Base-by-base conservation (phyloP, 2,329 filamentous ascomycete genomes). In the Pyricularia sp. region DNA sequence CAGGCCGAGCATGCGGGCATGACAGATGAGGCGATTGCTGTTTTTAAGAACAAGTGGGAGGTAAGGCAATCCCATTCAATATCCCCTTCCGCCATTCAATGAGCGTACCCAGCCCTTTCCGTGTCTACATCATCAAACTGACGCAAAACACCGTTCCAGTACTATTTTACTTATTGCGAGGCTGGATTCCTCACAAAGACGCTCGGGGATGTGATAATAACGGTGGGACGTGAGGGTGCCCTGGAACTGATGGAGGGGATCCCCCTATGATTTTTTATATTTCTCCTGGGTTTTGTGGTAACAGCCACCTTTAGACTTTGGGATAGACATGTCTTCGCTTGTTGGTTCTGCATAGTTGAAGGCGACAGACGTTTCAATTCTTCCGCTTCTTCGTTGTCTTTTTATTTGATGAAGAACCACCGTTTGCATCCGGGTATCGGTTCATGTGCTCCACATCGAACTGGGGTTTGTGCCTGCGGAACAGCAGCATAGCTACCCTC, bases 401-500 rank as follows among this genome's bases (percentile, higher is more conserved):
- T 68, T 81, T 80, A 73, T 68, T 79, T 75, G 31, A 73, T 74
- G 69, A 75, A 73, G 50, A 70, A 28, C 70, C 64, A 5, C 59
- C 31, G 3, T 17, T 28, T n/a, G 58, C n/a, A 72, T 80, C 73
- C 3, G 85, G 82, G 77, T 86, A 95, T 69, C 86, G 87, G 77
- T 88, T 89, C 69, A 89, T 82, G 77, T 93, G 88, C 76, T 97
- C 92, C 69, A 88, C 82, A 76, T 98, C 95, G 76, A 99, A 97
- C 0, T 85, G 91, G 23, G 89, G 84, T 80, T 97, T 98, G 77
- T 93, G 88, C 72, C 88, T 87, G 71, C 92, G 85, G 76, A 97
- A 98, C 61, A 99, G 81, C 69, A 94, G 81, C 93, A 99, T 98
- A 0, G 93, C 90, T 5, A 92, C 93, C 72, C 93, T 84, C 1